A percentile compares a stretch with the other conserved stretches of the same genome.
Conservation (phyloP, 2,329 filamentous ascomycete species). For the Penicillium sp. region DNA sequence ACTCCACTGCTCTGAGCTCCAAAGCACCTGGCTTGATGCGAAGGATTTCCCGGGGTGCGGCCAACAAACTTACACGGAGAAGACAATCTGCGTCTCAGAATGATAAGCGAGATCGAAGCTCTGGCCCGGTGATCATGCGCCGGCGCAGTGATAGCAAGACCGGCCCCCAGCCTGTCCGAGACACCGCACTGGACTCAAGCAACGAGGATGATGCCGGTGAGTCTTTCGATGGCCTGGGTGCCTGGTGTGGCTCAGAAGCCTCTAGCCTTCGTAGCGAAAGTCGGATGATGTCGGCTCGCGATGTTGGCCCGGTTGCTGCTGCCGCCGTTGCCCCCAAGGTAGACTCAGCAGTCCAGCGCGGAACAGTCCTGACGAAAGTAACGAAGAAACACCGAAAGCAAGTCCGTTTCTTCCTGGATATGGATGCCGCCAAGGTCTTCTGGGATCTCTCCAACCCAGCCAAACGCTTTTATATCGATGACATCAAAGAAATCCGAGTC, state of each 20-base stretch:
- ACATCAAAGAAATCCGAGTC: constrained; percentile 85
- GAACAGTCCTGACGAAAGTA: constrained; percentile 75
- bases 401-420: constrained; percentile 75
- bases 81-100: constrained; percentile 74
- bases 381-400: constrained; percentile 75
- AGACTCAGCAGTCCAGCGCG: constrained; percentile 71
- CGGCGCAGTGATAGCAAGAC: constrained; percentile 86
- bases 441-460: constrained; percentile 78
- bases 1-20: constrained; percentile 53
- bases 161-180: constrained; percentile 56
- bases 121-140: constrained; percentile 83
- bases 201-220: constrained; percentile 45
- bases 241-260: constrained; percentile 43
- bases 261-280: constrained; percentile 41
- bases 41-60: constrained; percentile 76
- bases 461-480: constrained; percentile 90
- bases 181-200: constrained; percentile 44
- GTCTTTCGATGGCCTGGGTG: constrained; percentile 44
- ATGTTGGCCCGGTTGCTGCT: constrained; percentile 24
- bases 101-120: constrained; percentile 78
- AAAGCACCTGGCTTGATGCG: constrained; percentile 70
- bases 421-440: constrained; percentile 77
- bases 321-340: constrained; percentile 62
- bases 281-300: constrained; percentile 32
- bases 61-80: constrained; percentile 65